A percentile compares a stretch with the other conserved stretches of the same genome.
phyloP scores from a whole-genome alignment of 768 basidiomycete genomes.

The Boletus coccyginus region DNA sequence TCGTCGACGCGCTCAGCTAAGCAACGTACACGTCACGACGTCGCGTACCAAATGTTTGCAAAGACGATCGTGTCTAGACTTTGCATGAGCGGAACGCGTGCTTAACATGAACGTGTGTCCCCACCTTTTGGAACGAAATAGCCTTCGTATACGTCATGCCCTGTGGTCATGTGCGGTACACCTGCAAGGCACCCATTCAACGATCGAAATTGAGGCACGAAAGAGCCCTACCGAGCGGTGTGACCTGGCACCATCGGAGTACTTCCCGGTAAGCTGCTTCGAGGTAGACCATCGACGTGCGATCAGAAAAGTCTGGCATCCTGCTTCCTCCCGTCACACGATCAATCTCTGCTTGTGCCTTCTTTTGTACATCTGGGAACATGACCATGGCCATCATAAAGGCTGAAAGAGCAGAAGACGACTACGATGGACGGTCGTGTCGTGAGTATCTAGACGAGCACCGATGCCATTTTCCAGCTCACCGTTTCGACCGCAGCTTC shows the following conservation, averaged over 20 bases:
- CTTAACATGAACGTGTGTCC: neutral
- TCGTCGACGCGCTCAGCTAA: neutral
- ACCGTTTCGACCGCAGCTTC: conserved; percentile 25
- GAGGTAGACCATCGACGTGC: conserved; percentile 22
- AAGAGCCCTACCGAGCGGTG: conserved; percentile 18
- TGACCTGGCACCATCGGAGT: conserved; percentile 25
- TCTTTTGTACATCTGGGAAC: conserved; percentile 24
- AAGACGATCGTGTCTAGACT: conserved; percentile 24
- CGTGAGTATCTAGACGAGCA: neutral
- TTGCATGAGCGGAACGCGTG: neutral
- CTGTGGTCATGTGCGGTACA: conserved; percentile 26
- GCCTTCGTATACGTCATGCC: conserved; percentile 13
- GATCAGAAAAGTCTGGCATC: conserved; percentile 21
- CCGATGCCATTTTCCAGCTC: neutral
- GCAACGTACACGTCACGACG: neutral
- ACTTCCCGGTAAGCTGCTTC: conserved; percentile 23
- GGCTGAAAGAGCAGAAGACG: conserved; percentile 21
- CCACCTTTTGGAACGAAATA: conserved; percentile 22
- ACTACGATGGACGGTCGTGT: neutral
- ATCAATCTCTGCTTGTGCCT: conserved; percentile 30
- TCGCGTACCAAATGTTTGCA: conserved; percentile 13
- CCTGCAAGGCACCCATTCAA: conserved; percentile 12
- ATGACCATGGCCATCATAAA: conserved; percentile 28
- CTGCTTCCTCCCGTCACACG: conserved; percentile 10
- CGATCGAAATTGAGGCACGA: neutral